These are phyloP conservation scores for Sporodiniella umbellata DNA, from an alignment of 371 early-diverging fungal genomes.

Conservation along the genomic window DNA sequence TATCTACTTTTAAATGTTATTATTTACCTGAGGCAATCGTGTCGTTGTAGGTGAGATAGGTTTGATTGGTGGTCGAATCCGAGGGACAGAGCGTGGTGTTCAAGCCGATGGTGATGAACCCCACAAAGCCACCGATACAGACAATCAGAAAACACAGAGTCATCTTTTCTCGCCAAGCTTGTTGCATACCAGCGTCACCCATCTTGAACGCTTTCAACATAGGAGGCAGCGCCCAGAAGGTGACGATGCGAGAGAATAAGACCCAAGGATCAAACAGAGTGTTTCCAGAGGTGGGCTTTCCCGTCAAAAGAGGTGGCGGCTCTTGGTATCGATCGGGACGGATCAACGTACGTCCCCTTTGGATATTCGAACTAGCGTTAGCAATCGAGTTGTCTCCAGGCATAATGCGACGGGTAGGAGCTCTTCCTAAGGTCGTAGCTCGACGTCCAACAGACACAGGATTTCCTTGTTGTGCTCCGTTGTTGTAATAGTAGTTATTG, in stretches of 20 bases:
- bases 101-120: conserved; percentile 65
- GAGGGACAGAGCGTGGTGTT: conserved; percentile 54
- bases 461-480: conserved; percentile 2
- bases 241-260: conserved; percentile 66
- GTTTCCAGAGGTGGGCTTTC: conserved; percentile 49
- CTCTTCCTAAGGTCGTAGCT: conserved; percentile 46
- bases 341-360: conserved; percentile 72
- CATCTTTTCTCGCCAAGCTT: conserved; percentile 93
- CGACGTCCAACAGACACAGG: conserved; percentile 32
- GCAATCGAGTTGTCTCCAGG: conserved; percentile 45
- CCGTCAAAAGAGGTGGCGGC: conserved; percentile 68
- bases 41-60: conserved; percentile 46
- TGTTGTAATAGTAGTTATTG: conserved; percentile 23
- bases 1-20: too few relatives aligned
- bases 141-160: conserved; percentile 75
- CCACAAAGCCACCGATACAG: conserved; percentile 66
- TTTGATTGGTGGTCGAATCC: conserved; percentile 31
- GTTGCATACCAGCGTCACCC: conserved; percentile 67
- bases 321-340: conserved; percentile 73
- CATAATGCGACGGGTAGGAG: conserved; percentile 48
- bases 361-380: conserved; percentile 52
- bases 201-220: conserved; percentile 53
- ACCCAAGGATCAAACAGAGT: conserved; percentile 69
- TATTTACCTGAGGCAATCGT: conserved; percentile 29
- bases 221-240: conserved; percentile 74